Conservation (phyloP, 257 asterid species). For the Hygrophila difformis region DNA sequence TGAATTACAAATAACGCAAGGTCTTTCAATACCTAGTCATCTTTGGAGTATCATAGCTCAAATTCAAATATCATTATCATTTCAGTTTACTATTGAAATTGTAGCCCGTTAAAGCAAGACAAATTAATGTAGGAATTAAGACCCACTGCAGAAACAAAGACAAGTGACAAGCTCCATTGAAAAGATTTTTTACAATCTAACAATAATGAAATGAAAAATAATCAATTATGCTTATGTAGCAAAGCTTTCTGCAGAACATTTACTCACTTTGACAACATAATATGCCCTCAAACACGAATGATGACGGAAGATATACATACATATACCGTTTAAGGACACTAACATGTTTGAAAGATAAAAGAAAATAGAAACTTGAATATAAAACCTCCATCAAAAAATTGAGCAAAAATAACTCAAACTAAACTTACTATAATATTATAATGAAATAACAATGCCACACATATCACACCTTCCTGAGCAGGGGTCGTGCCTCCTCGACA, state of each 20-base stretch:
- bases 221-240: background rate
- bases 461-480: conserved; percentile 75
- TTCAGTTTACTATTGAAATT: no score
- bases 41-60: no score
- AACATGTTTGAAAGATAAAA: background rate
- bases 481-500: conserved; percentile 78
- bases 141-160: no score
- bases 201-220: background rate
- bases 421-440: no score
- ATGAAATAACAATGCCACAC: background rate
- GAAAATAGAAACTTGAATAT: background rate
- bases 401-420: background rate
- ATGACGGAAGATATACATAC: background rate
- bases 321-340: background rate
- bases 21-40: no score
- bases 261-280: background rate
- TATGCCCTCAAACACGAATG: background rate
- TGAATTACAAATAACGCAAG: no score
- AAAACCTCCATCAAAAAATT: no score
- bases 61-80: no score
- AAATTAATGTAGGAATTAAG: no score
- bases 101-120: no score
- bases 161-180: no score
- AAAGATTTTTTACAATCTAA: no score
- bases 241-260: background rate